phyloP scores from a whole-genome alignment of 1,284 basidiomycete genomes.

The Leccinum subspadiceum region DNA sequence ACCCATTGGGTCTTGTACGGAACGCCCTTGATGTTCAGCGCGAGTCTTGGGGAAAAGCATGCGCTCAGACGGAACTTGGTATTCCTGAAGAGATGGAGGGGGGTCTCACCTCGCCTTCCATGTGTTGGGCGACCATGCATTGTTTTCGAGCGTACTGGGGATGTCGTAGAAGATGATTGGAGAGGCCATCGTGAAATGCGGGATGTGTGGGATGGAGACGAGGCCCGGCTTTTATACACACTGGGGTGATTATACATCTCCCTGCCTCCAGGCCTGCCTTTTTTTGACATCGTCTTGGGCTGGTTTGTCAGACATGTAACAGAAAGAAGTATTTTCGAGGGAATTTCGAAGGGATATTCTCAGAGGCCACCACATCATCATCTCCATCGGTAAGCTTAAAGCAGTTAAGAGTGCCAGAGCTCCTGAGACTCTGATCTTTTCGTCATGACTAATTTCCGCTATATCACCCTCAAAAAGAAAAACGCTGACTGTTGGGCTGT shows the following conservation, averaged over 20 bases:
- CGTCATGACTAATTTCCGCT: background rate
- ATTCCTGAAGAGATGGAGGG: background rate
- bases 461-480: background rate
- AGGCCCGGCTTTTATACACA: conserved; percentile 17
- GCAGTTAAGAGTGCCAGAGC: background rate
- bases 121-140: conserved; percentile 33
- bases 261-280: background rate
- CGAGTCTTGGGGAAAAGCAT: conserved; percentile 26
- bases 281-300: background rate
- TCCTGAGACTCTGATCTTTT: background rate
- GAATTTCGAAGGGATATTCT: background rate
- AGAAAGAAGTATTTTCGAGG: background rate
- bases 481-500: background rate
- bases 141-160: conserved; percentile 23
- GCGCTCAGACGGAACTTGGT: background rate
- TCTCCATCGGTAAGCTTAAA: background rate
- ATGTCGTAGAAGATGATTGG: conserved; percentile 32
- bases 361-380: background rate
- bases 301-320: background rate
- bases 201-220: background rate
- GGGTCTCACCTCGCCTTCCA: conserved; percentile 28
- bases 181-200: conserved; percentile 16
- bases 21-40: conserved; percentile 40
- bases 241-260: background rate
- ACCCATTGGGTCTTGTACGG: conserved; percentile 41